Base-by-base conservation (phyloP, 768 basidiomycete genomes). In the Boletellus ananas region DNA sequence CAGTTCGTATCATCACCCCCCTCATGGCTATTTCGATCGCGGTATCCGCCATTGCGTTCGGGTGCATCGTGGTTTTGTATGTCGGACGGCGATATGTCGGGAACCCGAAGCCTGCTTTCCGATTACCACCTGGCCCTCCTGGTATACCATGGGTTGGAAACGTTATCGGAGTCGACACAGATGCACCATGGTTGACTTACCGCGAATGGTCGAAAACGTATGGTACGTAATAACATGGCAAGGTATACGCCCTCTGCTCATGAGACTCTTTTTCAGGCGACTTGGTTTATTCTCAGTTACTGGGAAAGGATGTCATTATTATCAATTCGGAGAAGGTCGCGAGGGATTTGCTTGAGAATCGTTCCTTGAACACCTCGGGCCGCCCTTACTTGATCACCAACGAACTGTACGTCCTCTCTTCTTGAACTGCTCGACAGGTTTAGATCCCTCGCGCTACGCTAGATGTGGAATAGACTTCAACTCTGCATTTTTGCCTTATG, bases 331-430 rank as follows among this genome's bases (percentile, higher is more conserved):
- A 45, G 11, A 45, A 36, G 23, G 10, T 36, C 16, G 56, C 49
- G 13, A 57, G 20, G 37, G 56, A 57, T 14, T 14, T 57, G 13
- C 47, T 57, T 9, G 77, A 79, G 27, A 62, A 62, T 17, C 71
- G 74, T 6, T 74, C 76, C 10, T 55, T 51, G 16, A 71, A 75
- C 21, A 76, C 79, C 52, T 78, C 79, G 5, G 75, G 76, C 56
- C 73, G 80, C 12, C 80, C 80, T 2, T 47, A 35, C 29, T 20
- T 63, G 36, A 40, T 63, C n/a, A 57, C 50, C 23, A 50, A 34
- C 8, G 47, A 55, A 10, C 4, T 55, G 56, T 64, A 17, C 25
- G 52, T 21, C 16, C 11, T 11, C 13, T 27, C 13, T 14, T 29
- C 31, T 23, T 47, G 1, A 11, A 23, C 3, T 2, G 35, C 0